Evolutionary conservation across 2,329 filamentous ascomycete genomes (phyloP), one percentile per base, ranked within the genome.

Genomic region (Sporothrix sp.): DNA sequence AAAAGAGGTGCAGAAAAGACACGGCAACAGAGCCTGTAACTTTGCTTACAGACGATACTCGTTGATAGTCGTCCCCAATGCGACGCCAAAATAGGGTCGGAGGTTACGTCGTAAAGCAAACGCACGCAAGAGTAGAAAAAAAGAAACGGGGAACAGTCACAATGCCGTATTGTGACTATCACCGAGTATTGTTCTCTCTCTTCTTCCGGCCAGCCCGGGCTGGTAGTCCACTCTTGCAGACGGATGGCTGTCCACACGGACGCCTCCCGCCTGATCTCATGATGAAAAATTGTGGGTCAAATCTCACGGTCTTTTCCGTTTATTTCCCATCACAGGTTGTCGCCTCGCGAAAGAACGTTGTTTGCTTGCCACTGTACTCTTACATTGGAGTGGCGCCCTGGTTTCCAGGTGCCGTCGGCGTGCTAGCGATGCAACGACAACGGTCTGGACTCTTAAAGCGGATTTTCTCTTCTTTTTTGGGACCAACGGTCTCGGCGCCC

Each of bases 241-340:
- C n/a, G 20, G 14, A 16, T 18, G 20, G 13, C 35, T 38, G 21
- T 43, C 48, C 38, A 50, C 37, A 50, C 47, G 48, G 48, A 28
- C 36, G 36, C 33, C 43, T 30, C 48, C 48, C 48, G 32, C 43
- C 21, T 23, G 38, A 50, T 37, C 48, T 50, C 48, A 43, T 50
- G 48, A 50, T 43, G 28, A 27, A 33, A 50, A 50, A 43, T n/a
- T 36, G 48, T 50, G 48, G 48, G 16, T 38, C 27, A 18, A 14
- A 5, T n/a, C 5, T 13, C 6, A 13, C 4, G 25, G 7, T 25
- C 20, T 11, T 18, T 45, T 33, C 13, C 21, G 3, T n/a, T 44
- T 13, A 9, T 7, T 42, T 28, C 7, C 11, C 7, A 8, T 30
- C 32, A 36, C 4, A 16, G 33, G 5, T 14, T 18, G n/a, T 18